Conservation (phyloP, 108 stramenopile genomes). For the Skeletonema marinoi region DNA sequence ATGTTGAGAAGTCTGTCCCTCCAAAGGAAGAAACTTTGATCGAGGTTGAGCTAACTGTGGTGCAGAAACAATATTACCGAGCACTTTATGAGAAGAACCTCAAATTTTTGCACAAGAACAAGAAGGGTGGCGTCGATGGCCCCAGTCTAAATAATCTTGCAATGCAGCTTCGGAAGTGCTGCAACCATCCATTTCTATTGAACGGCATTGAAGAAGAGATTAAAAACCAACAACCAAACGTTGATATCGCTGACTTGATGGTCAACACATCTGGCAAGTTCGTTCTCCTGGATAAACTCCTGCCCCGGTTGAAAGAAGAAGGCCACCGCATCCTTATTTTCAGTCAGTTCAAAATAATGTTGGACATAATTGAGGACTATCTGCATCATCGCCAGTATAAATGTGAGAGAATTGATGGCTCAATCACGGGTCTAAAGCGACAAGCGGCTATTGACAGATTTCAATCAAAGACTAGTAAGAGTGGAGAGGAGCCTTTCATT, state of each 20-base stretch:
- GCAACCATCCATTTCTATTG: conserved; percentile 98
- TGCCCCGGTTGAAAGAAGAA: conserved; percentile 89
- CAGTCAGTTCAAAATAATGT: conserved; percentile 97
- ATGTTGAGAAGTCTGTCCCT: conserved; percentile 92
- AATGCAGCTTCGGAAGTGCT: conserved; percentile 95
- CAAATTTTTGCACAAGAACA: conserved; percentile 77
- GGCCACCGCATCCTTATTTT: conserved; percentile 96
- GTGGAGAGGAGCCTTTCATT: conserved; percentile 84
- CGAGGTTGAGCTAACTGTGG: conserved; percentile 94
- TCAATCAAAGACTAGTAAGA: conserved; percentile 65
- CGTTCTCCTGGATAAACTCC: conserved; percentile 95
- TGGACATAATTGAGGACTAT: conserved; percentile 98
- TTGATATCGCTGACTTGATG: conserved; percentile 64
- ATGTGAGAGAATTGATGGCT: conserved; percentile 95
- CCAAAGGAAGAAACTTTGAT: conserved; percentile 95
- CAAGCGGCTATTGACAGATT: conserved; percentile 96
- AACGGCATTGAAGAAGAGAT: conserved; percentile 85
- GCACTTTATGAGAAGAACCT: conserved; percentile 95
- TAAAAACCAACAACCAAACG: conserved; percentile 34
- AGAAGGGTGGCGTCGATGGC: conserved; percentile 85
- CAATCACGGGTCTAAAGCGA: conserved; percentile 89
- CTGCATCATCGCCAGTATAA: conserved; percentile 63
- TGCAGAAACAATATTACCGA: conserved; percentile 97
- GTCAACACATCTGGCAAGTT: conserved; percentile 93
- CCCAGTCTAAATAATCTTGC: conserved; percentile 78